Conservation (phyloP, 2,329 filamentous ascomycete genomes). For the Cercospora berteroae region DNA sequence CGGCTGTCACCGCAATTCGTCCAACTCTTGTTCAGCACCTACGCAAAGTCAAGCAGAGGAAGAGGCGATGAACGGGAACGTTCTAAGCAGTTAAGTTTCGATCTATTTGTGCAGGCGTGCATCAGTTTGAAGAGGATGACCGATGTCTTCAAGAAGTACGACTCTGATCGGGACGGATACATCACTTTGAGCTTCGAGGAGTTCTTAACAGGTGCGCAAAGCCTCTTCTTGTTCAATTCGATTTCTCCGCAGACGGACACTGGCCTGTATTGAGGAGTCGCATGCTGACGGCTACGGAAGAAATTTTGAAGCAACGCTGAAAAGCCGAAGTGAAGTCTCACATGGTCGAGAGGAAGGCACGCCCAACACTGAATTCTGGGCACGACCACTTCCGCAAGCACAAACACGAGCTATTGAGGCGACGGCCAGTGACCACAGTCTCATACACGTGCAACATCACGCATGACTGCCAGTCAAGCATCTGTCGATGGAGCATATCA, state of each 20-base stretch:
- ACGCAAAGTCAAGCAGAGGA: conserved; percentile 57
- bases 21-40: conserved; percentile 79
- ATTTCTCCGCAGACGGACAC: conserved; percentile 53
- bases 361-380: background rate
- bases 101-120: conserved; percentile 95
- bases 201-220: conserved; percentile 56
- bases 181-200: conserved; percentile 57
- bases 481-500: background rate
- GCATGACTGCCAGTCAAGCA: background rate
- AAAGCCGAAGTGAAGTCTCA: background rate
- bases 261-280: conserved; percentile 46
- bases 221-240: conserved; percentile 54
- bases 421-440: background rate
- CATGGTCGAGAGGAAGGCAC: background rate
- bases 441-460: background rate
- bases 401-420: background rate
- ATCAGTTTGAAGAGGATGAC: conserved; percentile 98
- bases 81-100: conserved; percentile 59
- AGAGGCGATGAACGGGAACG: conserved; percentile 40
- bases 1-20: conserved; percentile 82
- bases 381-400: background rate
- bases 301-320: conserved; percentile 30
- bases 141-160: conserved; percentile 98
- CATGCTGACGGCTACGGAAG: conserved; percentile 25
- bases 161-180: conserved; percentile 92